phyloP scores from a whole-genome alignment of 352 stramenopile species.

The Globisporangium sylvaticum region DNA sequence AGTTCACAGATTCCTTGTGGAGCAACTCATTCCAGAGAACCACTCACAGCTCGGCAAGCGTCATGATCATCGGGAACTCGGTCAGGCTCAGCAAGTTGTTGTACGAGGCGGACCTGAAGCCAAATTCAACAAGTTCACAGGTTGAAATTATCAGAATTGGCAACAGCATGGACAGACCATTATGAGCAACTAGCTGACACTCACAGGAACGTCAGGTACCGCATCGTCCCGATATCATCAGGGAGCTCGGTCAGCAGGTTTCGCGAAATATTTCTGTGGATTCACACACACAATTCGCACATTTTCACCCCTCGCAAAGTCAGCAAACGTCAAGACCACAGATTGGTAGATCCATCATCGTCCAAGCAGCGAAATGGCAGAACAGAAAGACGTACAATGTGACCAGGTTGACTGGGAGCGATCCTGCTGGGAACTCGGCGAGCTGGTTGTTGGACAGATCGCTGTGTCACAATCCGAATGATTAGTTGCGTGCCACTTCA shows the following conservation, averaged over 20 bases:
- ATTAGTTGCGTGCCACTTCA: not conserved
- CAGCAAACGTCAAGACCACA: not conserved
- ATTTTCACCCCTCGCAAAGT: not conserved
- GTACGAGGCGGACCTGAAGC: conserved; percentile 11
- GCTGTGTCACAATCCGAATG: not conserved
- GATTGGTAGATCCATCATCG: no score
- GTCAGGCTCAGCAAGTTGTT: conserved; percentile 9
- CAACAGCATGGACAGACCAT: not conserved
- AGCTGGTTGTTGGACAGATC: conserved; percentile 14
- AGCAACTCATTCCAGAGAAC: not conserved
- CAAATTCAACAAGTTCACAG: not conserved
- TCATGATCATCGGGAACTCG: conserved; percentile 14
- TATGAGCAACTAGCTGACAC: not conserved
- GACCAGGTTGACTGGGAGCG: conserved; percentile 8
- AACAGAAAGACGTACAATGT: conserved; percentile 2
- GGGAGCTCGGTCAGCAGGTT: conserved; percentile 14
- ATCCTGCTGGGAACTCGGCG: conserved; percentile 1
- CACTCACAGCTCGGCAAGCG: conserved; percentile 12
- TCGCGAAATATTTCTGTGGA: conserved; percentile 10
- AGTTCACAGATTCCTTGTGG: not conserved
- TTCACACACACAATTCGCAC: not conserved
- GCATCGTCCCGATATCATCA: conserved; percentile 12
- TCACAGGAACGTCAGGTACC: conserved; percentile 12
- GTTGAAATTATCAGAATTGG: not conserved
- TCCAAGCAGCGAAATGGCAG: not conserved